Evolutionary conservation across 176 grass and related monocot genomes (phyloP).

Genomic region (Urochloa ruziziensis): DNA sequence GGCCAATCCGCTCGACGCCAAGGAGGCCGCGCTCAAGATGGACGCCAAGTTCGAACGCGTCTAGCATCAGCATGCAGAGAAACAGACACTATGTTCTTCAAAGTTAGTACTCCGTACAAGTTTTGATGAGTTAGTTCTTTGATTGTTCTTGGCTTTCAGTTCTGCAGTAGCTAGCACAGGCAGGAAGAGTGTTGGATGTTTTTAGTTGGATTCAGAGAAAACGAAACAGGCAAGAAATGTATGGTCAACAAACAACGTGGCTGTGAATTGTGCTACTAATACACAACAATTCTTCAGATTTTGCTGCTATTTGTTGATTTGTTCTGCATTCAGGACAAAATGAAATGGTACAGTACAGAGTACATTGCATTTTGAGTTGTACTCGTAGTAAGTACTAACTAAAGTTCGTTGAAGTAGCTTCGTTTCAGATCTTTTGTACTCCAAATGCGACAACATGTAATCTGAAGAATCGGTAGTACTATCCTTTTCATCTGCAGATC

Average conservation of each 20-base stretch:
- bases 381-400: too few species aligned
- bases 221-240: background rate
- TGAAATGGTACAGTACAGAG: too few species aligned
- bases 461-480: background rate
- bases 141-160: background rate
- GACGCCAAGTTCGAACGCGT: conserved; percentile 30
- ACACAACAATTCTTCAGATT: background rate
- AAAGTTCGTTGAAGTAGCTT: background rate
- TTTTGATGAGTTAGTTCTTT: background rate
- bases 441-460: background rate
- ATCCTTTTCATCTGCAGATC: background rate
- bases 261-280: background rate
- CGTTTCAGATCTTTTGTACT: too few species aligned
- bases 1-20: conserved; percentile 34
- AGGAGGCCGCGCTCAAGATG: conserved; percentile 48
- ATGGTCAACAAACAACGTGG: background rate
- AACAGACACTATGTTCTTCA: too few species aligned
- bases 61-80: background rate
- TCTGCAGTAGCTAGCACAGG: background rate
- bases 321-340: background rate
- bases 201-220: background rate
- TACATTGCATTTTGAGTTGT: too few species aligned
- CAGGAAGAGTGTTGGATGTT: background rate
- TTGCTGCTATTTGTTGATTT: background rate
- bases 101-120: background rate